Evolutionary conservation across 2,329 filamentous ascomycete genomes (phyloP), one percentile per base, ranked within the genome.

Genomic region (Phialemonium atrogriseum): DNA sequence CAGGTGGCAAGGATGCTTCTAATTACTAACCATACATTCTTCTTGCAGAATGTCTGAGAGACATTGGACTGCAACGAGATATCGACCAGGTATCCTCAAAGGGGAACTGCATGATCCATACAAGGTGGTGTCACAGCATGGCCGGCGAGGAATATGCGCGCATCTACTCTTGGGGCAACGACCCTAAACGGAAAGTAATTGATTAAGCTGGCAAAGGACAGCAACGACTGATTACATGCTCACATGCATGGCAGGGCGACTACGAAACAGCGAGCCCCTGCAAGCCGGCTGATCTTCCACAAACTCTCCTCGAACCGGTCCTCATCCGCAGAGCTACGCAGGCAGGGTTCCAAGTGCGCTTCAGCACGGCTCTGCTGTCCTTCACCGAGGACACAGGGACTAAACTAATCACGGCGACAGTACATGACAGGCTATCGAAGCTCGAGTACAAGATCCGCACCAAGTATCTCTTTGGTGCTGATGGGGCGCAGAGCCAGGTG

Each of bases 381-480:
- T 59, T 62, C 21, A 40, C 45, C 2, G 38, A 50, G 9, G 51
- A 51, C 15, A n/a, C n/a, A n/a, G n/a, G n/a, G n/a, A n/a, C n/a
- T n/a, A n/a, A n/a, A n/a, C 24, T 38, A 5, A 46, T 54, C n/a
- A 56, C 41, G 11, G 41, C 35, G 6, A 41, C 40, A 8, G 40
- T 53, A 12, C 24, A 33, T 7, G 51, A 55, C 37, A 37, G 39
- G 8, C 5, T 52, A 2, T 30, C 41, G 4, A 25, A 37, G 1
- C 30, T 26, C n/a, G 40, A 33, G 7, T 51, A 69, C 47, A 39
- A 43, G 15, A 60, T 79, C 23, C 55, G 58, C 7, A 64, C 70
- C 0, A 66, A 65, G 32, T 79, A 71, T 39, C 52, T 80, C 7
- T 74, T 78, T 38, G 75, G 74, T 4, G 70, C 66, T 26, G 75